Conservation (phyloP, 1,139 yeast species). For the Zygosaccharomyces pseudobailii region DNA sequence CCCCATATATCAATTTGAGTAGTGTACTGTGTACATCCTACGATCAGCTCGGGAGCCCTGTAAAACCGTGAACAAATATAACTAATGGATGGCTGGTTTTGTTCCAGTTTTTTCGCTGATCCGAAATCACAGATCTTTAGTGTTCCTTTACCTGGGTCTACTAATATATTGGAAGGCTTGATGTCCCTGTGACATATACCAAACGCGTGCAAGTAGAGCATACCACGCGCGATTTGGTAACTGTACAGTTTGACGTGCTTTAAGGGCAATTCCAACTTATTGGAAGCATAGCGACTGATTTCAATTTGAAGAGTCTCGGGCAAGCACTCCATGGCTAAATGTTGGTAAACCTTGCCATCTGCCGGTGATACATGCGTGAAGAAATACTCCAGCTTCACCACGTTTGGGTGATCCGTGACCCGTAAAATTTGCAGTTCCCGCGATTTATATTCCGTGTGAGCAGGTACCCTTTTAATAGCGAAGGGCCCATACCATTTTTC, state of each 20-base stretch:
- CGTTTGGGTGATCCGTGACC: conserved; percentile 72
- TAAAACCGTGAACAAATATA: conserved; percentile 78
- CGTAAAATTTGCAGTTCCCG: conserved; percentile 73
- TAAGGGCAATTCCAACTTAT: conserved; percentile 60
- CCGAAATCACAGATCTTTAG: conserved; percentile 81
- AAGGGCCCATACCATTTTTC: conserved; percentile 67
- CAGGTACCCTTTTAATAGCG: conserved; percentile 78
- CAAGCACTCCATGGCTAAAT: conserved; percentile 78
- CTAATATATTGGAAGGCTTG: conserved; percentile 72
- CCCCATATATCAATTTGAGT: conserved; percentile 87
- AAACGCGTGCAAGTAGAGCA: conserved; percentile 74
- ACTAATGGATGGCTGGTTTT: conserved; percentile 68
- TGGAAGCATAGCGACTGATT: conserved; percentile 61
- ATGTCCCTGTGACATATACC: conserved; percentile 80
- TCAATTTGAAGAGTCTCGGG: conserved; percentile 76
- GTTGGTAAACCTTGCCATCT: conserved; percentile 65
- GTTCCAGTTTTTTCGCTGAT: conserved; percentile 70
- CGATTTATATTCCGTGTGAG: conserved; percentile 77
- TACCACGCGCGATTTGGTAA: conserved; percentile 76
- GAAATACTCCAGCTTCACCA: conserved; percentile 63
- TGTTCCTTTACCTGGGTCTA: conserved; percentile 61
- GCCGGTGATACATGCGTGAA: conserved; percentile 53
- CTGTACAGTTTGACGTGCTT: conserved; percentile 73
- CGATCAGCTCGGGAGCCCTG: conserved; percentile 77
- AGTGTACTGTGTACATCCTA: conserved; percentile 70